These are phyloP conservation scores for Halenospora varia DNA, from an alignment of 495 filamentous ascomycete genomes.

Conservation along the genomic window DNA sequence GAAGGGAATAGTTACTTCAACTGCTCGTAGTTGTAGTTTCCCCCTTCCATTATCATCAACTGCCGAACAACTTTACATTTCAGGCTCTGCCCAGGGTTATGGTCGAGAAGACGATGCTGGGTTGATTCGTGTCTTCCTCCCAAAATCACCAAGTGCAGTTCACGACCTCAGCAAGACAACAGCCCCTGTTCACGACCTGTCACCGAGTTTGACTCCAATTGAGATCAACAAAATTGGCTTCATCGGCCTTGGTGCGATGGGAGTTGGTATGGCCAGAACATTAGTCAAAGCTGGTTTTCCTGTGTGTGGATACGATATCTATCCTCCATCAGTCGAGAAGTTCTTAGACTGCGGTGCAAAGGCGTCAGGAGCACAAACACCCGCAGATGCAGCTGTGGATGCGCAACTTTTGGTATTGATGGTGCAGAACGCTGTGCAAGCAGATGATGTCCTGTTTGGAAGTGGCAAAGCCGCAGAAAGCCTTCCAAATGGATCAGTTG, in stretches of 20 bases:
- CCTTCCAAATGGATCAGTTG: slow-evolving; percentile 53
- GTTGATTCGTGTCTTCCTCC: slow-evolving; percentile 57
- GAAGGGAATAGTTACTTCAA: slow-evolving; percentile 64
- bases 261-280: slow-evolving; percentile 77
- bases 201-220: slow-evolving; percentile 24
- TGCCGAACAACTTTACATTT: slow-evolving; percentile 67
- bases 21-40: slow-evolving; percentile 54
- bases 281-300: slow-evolving; percentile 65
- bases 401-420: slow-evolving; percentile 65
- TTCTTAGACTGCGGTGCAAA: slow-evolving; percentile 63
- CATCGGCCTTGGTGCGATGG: slow-evolving; percentile 83
- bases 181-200: slow-evolving; percentile 23
- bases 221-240: slow-evolving; percentile 41
- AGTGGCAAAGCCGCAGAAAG: slow-evolving; percentile 50
- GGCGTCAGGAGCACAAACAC: slow-evolving; percentile 45
- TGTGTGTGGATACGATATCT: slow-evolving; percentile 73
- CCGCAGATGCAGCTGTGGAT: slow-evolving; percentile 56
- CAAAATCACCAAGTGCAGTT: slow-evolving; percentile 32
- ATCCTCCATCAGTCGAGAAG: slow-evolving; percentile 58
- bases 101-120: slow-evolving; percentile 66
- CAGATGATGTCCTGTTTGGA: slow-evolving; percentile 57
- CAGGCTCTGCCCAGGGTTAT: slow-evolving; percentile 55
- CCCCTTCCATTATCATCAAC: slow-evolving; percentile 60
- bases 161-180: slow-evolving; percentile 34
- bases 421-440: slow-evolving; percentile 74